These are phyloP conservation scores for Verbena officinalis DNA, from an alignment of 257 asterid genomes.

Conservation along the genomic window DNA sequence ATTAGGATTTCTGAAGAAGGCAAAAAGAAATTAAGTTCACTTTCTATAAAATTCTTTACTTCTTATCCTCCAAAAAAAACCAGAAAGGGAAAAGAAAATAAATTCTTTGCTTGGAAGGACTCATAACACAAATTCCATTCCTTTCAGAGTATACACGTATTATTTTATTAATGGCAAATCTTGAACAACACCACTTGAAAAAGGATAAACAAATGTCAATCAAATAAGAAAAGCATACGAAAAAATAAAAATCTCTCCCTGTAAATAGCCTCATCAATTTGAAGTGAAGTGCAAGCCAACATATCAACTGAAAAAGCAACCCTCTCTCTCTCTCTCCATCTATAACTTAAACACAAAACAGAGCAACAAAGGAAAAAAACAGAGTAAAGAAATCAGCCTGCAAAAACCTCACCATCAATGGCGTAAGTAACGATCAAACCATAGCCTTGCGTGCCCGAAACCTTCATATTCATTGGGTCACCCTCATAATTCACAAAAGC, in stretches of 20 bases:
- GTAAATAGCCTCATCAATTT: conserved; percentile 24
- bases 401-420: conserved; percentile 54
- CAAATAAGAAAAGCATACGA: conserved; percentile 2
- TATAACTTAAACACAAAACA: conserved; percentile 10
- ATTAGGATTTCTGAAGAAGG: background rate
- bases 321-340: background rate
- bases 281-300: conserved; percentile 63
- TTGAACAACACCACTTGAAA: background rate
- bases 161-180: conserved; percentile 7
- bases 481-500: conserved; percentile 16
- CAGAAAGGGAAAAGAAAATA: conserved; percentile 21
- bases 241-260: conserved; percentile 14
- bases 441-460: conserved; percentile 60
- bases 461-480: conserved; percentile 34
- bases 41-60: background rate
- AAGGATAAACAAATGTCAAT: background rate
- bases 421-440: conserved; percentile 51
- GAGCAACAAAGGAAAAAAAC: background rate
- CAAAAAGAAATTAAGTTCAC: background rate
- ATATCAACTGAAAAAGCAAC: conserved; percentile 26
- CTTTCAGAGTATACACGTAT: conserved; percentile 27
- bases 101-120: conserved; percentile 62
- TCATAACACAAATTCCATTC: conserved; percentile 33
- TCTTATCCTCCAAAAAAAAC: background rate
- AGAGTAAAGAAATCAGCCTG: conserved; percentile 18